Evolutionary conservation across 139 green algal genomes (phyloP).

Genomic region (Desmodesmus armatus): DNA sequence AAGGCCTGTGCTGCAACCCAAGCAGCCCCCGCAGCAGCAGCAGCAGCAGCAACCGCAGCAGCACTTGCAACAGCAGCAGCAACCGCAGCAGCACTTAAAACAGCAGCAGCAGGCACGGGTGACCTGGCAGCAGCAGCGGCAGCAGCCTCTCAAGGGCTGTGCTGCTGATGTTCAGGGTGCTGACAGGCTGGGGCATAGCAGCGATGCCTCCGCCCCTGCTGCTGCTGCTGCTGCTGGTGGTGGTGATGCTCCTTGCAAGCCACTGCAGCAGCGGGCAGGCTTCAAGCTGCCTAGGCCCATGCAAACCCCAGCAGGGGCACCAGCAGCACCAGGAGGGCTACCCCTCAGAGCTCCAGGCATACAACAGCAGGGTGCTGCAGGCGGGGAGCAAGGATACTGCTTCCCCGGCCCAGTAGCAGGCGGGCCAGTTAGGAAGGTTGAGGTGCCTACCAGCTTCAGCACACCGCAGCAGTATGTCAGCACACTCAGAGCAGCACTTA

Average conservation of each 20-base stretch:
- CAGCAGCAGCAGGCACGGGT: neutral
- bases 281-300: neutral
- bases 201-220: neutral
- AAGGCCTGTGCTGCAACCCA: neutral
- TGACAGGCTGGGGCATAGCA: no score
- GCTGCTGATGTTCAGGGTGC: neutral
- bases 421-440: conserved; percentile 26
- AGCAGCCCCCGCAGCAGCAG: neutral
- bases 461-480: conserved; percentile 46
- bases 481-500: conserved; percentile 50
- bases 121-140: neutral
- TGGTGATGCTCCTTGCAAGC: neutral
- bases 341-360: neutral
- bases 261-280: neutral
- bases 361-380: conserved; percentile 36
- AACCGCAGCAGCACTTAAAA: neutral
- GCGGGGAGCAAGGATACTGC: neutral
- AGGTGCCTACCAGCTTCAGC: conserved; percentile 56
- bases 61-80: neutral
- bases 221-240: neutral
- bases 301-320: neutral
- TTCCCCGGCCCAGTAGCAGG: neutral
- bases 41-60: neutral
- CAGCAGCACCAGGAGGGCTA: conserved; percentile 1
- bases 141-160: neutral